These are phyloP conservation scores for Zarea fungicola DNA, from an alignment of 2,329 filamentous ascomycete genomes.

Conservation along the genomic window DNA sequence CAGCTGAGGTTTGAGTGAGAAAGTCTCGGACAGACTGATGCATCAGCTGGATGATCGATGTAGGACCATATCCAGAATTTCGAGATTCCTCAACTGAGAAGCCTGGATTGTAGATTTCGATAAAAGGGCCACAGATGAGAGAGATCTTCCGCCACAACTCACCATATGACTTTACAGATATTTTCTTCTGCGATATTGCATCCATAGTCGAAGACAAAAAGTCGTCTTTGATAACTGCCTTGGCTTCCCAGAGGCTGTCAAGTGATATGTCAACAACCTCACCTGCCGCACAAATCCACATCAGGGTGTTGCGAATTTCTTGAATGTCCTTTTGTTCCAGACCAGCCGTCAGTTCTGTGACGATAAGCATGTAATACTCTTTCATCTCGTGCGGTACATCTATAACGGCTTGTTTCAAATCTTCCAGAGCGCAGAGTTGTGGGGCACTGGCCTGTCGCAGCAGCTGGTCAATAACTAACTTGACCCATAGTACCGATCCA, in stretches of 20 bases:
- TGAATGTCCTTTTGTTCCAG: background rate
- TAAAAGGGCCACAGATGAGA: background rate
- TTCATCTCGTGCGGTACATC: background rate
- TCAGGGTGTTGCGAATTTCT: background rate
- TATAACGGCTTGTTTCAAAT: background rate
- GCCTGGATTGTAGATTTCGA: background rate
- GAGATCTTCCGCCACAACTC: background rate
- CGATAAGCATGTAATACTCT: background rate
- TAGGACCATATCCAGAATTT: background rate
- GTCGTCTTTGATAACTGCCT: constrained; percentile 1
- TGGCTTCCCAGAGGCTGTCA: constrained; percentile 10
- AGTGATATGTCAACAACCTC: constrained; percentile 10
- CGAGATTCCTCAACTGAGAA: background rate
- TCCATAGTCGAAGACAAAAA: background rate
- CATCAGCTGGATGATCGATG: constrained; percentile 12
- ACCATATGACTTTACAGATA: background rate
- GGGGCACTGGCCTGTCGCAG: background rate
- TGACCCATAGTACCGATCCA: constrained; percentile 12
- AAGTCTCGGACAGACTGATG: constrained; percentile 14
- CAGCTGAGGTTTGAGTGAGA: background rate
- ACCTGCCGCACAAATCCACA: constrained; percentile 12
- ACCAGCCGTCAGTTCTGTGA: background rate
- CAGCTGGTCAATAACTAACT: constrained; percentile 8
- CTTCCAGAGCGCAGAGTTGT: background rate
- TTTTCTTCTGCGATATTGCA: background rate